phyloP scores from a whole-genome alignment of 2,329 filamentous ascomycete genomes.

The Lanzia echinophila region DNA sequence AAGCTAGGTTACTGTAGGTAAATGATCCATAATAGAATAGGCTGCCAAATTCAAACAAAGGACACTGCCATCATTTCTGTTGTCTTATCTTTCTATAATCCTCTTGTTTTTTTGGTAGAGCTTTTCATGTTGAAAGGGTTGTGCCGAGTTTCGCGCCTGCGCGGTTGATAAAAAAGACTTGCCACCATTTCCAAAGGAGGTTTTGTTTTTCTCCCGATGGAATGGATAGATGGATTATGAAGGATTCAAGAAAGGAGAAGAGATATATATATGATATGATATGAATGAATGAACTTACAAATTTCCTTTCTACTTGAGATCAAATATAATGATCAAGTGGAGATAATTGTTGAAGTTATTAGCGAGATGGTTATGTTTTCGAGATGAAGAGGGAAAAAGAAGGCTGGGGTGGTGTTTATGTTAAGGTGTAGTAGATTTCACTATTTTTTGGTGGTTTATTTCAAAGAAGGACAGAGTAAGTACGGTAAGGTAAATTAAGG shows the following conservation, averaged over 20 bases:
- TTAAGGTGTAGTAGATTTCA: neutral
- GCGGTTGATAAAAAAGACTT: conserved; percentile 7
- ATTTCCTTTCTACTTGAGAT: conserved; percentile 15
- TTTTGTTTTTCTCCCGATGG: neutral
- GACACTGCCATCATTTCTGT: conserved; percentile 1
- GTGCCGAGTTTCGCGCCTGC: conserved; percentile 2
- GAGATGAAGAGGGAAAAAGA: conserved; percentile 3
- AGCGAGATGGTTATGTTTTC: conserved; percentile 16
- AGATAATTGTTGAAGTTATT: conserved; percentile 26
- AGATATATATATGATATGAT: too few species aligned
- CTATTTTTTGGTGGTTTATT: neutral
- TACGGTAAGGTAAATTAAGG: conserved; percentile 14
- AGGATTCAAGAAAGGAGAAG: neutral
- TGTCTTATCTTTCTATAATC: neutral
- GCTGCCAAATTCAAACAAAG: conserved; percentile 18
- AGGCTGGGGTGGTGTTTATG: neutral
- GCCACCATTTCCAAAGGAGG: neutral
- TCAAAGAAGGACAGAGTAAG: too few species aligned
- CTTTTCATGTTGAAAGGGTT: neutral
- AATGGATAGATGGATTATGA: too few species aligned
- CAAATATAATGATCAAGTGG: conserved; percentile 21
- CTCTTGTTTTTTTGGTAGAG: neutral
- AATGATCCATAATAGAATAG: conserved; percentile 16
- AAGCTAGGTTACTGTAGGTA: conserved; percentile 12
- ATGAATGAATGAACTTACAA: conserved; percentile 24